phyloP scores from a whole-genome alignment of 2,329 filamentous ascomycete genomes.

The Hymenoscyphus occultus region DNA sequence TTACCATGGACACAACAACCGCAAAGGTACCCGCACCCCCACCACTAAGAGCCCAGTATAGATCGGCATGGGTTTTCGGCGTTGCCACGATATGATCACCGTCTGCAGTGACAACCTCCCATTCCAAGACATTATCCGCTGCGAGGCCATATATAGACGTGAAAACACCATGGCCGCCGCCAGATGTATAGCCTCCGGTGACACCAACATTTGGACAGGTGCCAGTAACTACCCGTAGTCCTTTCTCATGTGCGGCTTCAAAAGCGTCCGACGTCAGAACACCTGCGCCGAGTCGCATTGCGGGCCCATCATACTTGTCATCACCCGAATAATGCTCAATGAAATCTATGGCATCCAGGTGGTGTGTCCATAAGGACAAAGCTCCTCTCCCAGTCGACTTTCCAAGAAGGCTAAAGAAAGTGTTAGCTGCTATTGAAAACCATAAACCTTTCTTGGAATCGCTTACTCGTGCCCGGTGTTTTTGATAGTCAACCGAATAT shows the following conservation, averaged over 20 bases:
- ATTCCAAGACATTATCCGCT: not conserved
- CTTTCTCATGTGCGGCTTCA: not conserved
- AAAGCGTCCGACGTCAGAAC: not conserved
- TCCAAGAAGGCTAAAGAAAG: slow-evolving; percentile 37
- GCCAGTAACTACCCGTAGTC: not conserved
- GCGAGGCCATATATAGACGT: not conserved
- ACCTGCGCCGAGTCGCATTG: not conserved
- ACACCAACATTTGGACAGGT: not conserved
- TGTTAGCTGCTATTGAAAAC: not conserved
- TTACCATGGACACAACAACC: not conserved
- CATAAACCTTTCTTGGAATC: not conserved
- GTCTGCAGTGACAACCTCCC: not conserved
- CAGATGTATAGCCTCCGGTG: not conserved
- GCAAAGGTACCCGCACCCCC: not conserved
- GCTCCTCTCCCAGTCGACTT: slow-evolving; percentile 45
- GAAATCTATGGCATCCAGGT: slow-evolving; percentile 42
- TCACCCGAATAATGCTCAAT: slow-evolving; percentile 31
- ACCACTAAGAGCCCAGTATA: slow-evolving; percentile 8
- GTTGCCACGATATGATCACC: not conserved
- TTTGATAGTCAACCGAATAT: slow-evolving; percentile 37
- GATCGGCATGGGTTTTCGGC: not conserved
- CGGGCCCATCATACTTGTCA: not conserved
- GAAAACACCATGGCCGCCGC: not conserved
- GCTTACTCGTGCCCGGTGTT: slow-evolving; percentile 46
- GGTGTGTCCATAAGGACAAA: slow-evolving; percentile 47